Conservation (phyloP, 176 grass and related monocot genomes). For the Canna indica region DNA sequence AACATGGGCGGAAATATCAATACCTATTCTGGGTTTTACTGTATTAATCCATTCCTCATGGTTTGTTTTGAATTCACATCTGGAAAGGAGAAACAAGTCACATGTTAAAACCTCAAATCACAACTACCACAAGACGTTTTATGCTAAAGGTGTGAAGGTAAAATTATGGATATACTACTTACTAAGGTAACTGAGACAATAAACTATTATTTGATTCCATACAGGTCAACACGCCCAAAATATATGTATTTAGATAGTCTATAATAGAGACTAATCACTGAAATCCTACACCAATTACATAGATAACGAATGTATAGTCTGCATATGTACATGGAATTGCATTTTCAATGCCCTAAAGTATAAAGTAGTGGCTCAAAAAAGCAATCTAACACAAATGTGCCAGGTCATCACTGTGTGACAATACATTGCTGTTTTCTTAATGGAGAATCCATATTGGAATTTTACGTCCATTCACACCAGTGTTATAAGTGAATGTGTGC, state of each 20-base stretch:
- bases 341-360: background rate
- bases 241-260: too few species aligned
- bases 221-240: background rate
- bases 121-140: background rate
- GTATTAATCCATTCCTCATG: constrained; percentile 90
- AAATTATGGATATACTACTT: background rate
- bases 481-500: background rate
- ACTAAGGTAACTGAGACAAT: constrained; percentile 1
- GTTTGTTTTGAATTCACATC: constrained; percentile 83
- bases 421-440: background rate
- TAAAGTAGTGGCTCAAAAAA: background rate
- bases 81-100: constrained; percentile 36
- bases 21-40: constrained; percentile 71
- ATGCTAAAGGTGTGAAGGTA: background rate
- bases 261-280: background rate
- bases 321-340: background rate
- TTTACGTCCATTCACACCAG: background rate
- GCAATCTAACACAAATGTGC: too few species aligned
- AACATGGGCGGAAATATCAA: constrained; percentile 63
- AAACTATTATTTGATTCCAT: background rate
- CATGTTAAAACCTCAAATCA: background rate
- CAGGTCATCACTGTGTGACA: background rate
- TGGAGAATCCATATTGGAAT: background rate
- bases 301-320: background rate
- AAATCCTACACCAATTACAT: background rate